Evolutionary conservation across 805 yeast species (phyloP), one percentile per base, ranked within the genome.

Genomic region (Pachysolen tannophilus): DNA sequence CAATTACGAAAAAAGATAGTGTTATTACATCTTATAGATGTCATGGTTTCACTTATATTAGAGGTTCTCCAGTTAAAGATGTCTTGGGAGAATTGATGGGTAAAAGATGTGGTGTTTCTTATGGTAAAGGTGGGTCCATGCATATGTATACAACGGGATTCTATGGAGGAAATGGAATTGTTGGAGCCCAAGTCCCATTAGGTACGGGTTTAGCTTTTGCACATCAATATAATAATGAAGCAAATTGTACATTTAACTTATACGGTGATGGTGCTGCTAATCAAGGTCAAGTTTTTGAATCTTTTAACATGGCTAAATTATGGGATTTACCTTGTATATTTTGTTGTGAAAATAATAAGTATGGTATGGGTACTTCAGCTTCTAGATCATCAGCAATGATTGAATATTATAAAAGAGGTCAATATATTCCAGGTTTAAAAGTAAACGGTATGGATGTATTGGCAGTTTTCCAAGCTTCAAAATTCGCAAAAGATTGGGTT

Each of bases 211-310:
- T 92, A 48, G 94, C 96, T n/a, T 92, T 88, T 65, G 95, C 97
- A 46, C 97, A 92, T 69, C 87, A 87, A 68, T 92, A 92, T 72
- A 77, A 75, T 60, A 77, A 78, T 55, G 87, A 86, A 55, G 53
- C 58, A 36, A 77, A 78, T 51, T 86, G 90, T 55, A 75, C 94
- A 41, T 90, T 87, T 63, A 66, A 94, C 40, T 67, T 92, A 46
- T 92, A 92, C 67, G 98, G 98, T 67, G 98, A 92, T 59, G 98
- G 98, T 75, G 98, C 98, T 35, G 81, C 97, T 45, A 92, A 92
- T 73, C 98, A 92, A 70, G 98, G 98, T 61, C 98, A 92, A 71
- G 97, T 88, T 43, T 92, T 92, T 52, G 98, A 92, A 71, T 61
- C 97, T 35, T 92, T 73, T 75, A 92, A 92, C 78, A 92, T 92